Base-by-base conservation (phyloP, 352 stramenopile species). In the Elongisporangium prolatum region DNA sequence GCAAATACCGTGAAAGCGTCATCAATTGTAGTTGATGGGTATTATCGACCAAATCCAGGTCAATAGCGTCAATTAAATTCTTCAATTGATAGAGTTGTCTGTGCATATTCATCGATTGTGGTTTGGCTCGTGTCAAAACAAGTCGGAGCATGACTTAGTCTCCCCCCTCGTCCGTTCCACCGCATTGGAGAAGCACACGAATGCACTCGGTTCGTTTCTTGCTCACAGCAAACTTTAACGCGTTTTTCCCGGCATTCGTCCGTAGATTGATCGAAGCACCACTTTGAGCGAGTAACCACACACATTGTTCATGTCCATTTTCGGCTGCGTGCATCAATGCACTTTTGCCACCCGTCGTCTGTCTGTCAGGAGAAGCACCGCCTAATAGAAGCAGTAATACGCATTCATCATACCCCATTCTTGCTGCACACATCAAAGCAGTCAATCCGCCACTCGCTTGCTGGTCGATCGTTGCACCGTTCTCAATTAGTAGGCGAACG, bases 241-340 rank as follows among this genome's bases (percentile, higher is more conserved):
- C 28, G 14, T 9, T 40, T 40, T 40, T 40, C 4, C 28, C 10
- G 20, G 60, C 61, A 9, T 10, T 11, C 56, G 63, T 60, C 2
- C 1, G 17, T 16, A 21, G 10, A 20, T 57, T 60, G 17, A 68
- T 24, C 54, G 53, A 53, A 21, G 62, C 52, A 24, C 58, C 25
- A 4, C 52, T 21, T 17, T 56, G 52, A 18, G 64, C 37, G 6
- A 68, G 57, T 7, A 68, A 20, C 20, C 37, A 14, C 16, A 64
- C 16, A 18, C 52, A 21, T 14, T 68, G 47, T 10, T 48, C 47
- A 4, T 48, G 53, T 22, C 47, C 48, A 28, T 50, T 63, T 34
- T 60, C 22, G 17, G 57, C 56, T 10, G 56, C 56, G 51, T 48
- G 60, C 52, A 68, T 57, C n/a, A 68, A 49, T 11, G 55, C 38